Base-by-base conservation (phyloP, 78 protist genomes). In the slime mould (Dictyostelium discoideum) region DNA sequence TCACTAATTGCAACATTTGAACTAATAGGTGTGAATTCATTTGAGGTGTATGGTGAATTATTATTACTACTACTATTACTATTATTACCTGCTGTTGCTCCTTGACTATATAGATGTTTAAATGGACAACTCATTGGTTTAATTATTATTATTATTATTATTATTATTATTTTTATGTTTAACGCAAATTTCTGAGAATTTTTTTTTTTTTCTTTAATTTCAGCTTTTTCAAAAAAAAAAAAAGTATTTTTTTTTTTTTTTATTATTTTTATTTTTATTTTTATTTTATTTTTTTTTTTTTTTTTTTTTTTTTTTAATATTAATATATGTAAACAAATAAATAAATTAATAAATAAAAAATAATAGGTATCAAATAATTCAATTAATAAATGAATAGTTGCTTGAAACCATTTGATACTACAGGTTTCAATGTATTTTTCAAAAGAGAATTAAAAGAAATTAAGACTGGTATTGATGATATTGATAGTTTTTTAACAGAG, bases 341-440 rank as follows among this genome's bases (percentile, higher is more conserved):
- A 32, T 32, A 32, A 32, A 32, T 32, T 1, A 32, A 32, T 32
- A 32, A 32, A 32, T 32, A 32, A 32, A 1, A 32, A 32, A 1
- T 32, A 32, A 32, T 32, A 32, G 37, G 37, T 32, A 32, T 32
- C 1, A 32, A 32, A 32, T 32, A 32, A 32, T 32, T 32, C 37
- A 32, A 32, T 32, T 32, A 32, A 32, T 73, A 24, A 29, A 29
- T 73, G 42, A 73, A 73, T 16, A 37, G 13, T 37, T 16, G 5
- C 13, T 16, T 74, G 39, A 74, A 74, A 18, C 26, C 81, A 16
- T 74, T 74, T 54, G 88, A 90, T 32, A 50, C 79, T 3, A 69
- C 94, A 20, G 94, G 87, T 18, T 72, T 46, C 16, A 46, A 90
- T 42, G 1, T 90, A 88, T 90, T 82, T 82, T 82, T 81, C 37